Conservation (phyloP, 2,329 filamentous ascomycete genomes). For the Fusarium tanahbumbuense region DNA sequence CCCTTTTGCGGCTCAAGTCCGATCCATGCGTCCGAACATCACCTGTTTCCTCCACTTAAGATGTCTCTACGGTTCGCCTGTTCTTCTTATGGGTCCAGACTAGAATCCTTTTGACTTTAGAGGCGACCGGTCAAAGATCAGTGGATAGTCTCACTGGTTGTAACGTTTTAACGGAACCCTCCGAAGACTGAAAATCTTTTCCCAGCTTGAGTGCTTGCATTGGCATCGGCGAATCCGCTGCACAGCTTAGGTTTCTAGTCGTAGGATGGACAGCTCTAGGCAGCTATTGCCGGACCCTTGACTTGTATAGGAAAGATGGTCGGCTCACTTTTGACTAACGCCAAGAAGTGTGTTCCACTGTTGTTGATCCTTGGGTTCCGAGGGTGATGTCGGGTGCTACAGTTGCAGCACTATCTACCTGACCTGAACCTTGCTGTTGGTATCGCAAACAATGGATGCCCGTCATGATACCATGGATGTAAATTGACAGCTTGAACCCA, state of each 20-base stretch:
- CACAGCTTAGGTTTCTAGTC: no score
- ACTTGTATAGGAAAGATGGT: slow-evolving; percentile 7
- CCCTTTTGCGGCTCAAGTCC: slow-evolving; percentile 13
- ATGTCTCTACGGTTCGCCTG: background rate
- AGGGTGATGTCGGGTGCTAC: background rate
- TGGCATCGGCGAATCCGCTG: slow-evolving; percentile 26
- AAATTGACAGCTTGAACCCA: no score
- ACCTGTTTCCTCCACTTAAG: background rate
- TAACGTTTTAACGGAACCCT: background rate
- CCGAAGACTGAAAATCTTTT: slow-evolving; percentile 14
- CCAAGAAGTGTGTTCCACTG: slow-evolving; percentile 14
- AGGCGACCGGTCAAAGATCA: no score
- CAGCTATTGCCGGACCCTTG: slow-evolving; percentile 21
- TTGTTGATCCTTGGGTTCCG: slow-evolving; percentile 7
- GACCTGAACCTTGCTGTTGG: background rate
- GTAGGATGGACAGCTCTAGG: slow-evolving; percentile 17
- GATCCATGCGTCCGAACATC: slow-evolving; percentile 2
- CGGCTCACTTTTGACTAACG: slow-evolving; percentile 23
- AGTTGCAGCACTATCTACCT: background rate
- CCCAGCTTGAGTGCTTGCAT: slow-evolving; percentile 4
- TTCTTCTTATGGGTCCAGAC: background rate
- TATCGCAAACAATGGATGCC: background rate
- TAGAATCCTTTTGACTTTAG: no score
- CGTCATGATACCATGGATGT: no score
- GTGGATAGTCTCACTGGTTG: background rate